phyloP scores from a whole-genome alignment of 805 yeast species.

The Cyberlindnera sargentensis region DNA sequence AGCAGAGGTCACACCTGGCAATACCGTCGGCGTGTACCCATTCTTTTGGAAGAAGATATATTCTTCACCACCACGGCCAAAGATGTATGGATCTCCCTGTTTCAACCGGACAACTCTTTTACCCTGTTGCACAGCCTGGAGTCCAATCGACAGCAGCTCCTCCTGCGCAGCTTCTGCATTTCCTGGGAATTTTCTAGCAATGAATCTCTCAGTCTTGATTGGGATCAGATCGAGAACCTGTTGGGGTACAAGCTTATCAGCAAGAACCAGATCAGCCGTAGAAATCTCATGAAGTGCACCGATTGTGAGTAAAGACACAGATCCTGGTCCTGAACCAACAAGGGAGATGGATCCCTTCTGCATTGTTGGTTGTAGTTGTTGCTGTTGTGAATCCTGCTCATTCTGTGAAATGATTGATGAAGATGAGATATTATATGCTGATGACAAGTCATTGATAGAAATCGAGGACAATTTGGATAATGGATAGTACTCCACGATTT shows the following conservation, averaged over 20 bases:
- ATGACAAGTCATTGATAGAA: slow-evolving; percentile 49
- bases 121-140: slow-evolving; percentile 57
- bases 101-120: slow-evolving; percentile 79
- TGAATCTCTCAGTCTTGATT: slow-evolving; percentile 60
- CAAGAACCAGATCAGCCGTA: slow-evolving; percentile 75
- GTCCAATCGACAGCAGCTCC: slow-evolving; percentile 69
- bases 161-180: slow-evolving; percentile 92
- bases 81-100: slow-evolving; percentile 96
- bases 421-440: slow-evolving; percentile 25
- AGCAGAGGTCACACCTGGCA: slow-evolving; percentile 89
- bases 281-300: slow-evolving; percentile 81
- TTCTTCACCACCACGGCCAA: slow-evolving; percentile 96
- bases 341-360: slow-evolving; percentile 59
- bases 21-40: slow-evolving; percentile 66
- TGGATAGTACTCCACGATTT: slow-evolving; percentile 88
- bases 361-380: background rate
- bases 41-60: slow-evolving; percentile 55
- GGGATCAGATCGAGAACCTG: slow-evolving; percentile 83
- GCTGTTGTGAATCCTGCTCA: background rate
- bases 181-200: slow-evolving; percentile 94
- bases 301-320: slow-evolving; percentile 69
- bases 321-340: slow-evolving; percentile 96
- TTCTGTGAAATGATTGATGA: background rate
- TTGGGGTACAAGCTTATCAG: slow-evolving; percentile 90
- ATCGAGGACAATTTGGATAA: slow-evolving; percentile 53